Evolutionary conservation across 164 flowering plant genomes (phyloP).

Genomic region (Sextonia rubra): DNA sequence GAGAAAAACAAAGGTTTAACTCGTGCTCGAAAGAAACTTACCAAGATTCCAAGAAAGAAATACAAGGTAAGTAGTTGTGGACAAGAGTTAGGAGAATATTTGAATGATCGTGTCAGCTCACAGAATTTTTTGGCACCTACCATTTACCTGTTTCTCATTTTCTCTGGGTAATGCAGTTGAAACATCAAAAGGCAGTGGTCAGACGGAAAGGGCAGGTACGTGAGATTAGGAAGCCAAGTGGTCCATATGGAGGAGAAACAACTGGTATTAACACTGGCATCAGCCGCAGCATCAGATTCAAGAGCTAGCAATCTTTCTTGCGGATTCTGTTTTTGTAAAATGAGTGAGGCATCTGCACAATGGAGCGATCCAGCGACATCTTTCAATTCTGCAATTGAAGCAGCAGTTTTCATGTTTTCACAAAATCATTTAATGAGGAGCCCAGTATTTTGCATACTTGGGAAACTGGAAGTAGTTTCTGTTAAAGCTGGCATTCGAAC

Average conservation of each 20-base stretch:
- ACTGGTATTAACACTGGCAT: slow-evolving; percentile 71
- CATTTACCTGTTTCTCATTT: not conserved
- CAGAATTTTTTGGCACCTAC: not conserved
- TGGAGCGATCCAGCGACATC: not conserved
- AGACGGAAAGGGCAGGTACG: slow-evolving; percentile 77
- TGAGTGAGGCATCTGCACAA: not conserved
- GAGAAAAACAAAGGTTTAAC: slow-evolving; percentile 92
- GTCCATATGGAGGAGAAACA: slow-evolving; percentile 83
- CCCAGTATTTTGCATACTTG: no score
- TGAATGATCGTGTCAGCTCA: not conserved
- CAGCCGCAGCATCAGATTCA: slow-evolving; percentile 70
- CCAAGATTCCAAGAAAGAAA: slow-evolving; percentile 92
- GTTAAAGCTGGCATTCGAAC: no score
- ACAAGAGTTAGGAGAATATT: not conserved
- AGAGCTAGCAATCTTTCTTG: slow-evolving; percentile 15
- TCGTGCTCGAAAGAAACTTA: slow-evolving; percentile 62
- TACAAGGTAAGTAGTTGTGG: slow-evolving; percentile 53
- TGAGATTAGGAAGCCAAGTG: slow-evolving; percentile 48
- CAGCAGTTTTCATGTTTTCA: no score
- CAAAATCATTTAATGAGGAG: no score
- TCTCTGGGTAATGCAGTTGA: slow-evolving; percentile 37
- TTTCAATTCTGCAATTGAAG: not conserved
- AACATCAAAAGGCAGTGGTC: slow-evolving; percentile 49
- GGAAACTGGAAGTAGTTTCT: no score
- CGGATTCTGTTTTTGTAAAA: not conserved